These are phyloP conservation scores for Sporisorium iseilematis-ciliati DNA, from an alignment of 1,284 basidiomycete genomes.

Conservation along the genomic window DNA sequence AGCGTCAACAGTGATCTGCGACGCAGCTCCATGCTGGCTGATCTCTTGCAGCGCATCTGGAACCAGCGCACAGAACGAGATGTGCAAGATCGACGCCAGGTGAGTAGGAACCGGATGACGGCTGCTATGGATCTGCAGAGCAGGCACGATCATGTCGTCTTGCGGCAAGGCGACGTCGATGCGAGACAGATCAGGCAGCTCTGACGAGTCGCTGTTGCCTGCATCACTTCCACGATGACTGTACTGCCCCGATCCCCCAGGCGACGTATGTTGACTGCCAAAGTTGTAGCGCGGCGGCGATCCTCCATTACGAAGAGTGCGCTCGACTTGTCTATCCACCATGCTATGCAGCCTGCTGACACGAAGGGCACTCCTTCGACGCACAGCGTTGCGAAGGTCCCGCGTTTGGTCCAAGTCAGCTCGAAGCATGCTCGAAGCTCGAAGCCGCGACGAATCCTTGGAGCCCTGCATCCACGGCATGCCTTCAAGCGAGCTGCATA, in stretches of 20 bases:
- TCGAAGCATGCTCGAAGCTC: slow-evolving; percentile 34
- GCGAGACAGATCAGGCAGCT: slow-evolving; percentile 9
- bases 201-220: slow-evolving; percentile 12
- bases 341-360: slow-evolving; percentile 23
- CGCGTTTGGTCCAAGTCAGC: slow-evolving; percentile 26
- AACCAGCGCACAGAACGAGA: slow-evolving; percentile 48
- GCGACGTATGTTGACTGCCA: slow-evolving; percentile 20
- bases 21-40: slow-evolving; percentile 41
- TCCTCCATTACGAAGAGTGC: slow-evolving; percentile 21
- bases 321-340: slow-evolving; percentile 35
- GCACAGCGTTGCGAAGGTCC: slow-evolving; percentile 25
- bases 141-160: slow-evolving; percentile 48
- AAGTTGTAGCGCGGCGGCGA: slow-evolving; percentile 20
- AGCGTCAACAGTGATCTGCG: slow-evolving; percentile 32
- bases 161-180: slow-evolving; percentile 34
- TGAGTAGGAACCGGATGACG: slow-evolving; percentile 46
- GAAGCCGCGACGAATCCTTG: slow-evolving; percentile 33
- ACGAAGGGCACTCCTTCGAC: slow-evolving; percentile 39
- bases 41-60: slow-evolving; percentile 48
- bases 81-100: slow-evolving; percentile 35
- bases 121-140: slow-evolving; percentile 50
- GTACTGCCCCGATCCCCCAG: slow-evolving; percentile 9
- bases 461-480: slow-evolving; percentile 38
- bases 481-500: slow-evolving; percentile 44
- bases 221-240: slow-evolving; percentile 36